Evolutionary conservation across 192 early-diverging fungal species (phyloP), one percentile per base, ranked within the genome.

Genomic region (Chytriomyces confervae): DNA sequence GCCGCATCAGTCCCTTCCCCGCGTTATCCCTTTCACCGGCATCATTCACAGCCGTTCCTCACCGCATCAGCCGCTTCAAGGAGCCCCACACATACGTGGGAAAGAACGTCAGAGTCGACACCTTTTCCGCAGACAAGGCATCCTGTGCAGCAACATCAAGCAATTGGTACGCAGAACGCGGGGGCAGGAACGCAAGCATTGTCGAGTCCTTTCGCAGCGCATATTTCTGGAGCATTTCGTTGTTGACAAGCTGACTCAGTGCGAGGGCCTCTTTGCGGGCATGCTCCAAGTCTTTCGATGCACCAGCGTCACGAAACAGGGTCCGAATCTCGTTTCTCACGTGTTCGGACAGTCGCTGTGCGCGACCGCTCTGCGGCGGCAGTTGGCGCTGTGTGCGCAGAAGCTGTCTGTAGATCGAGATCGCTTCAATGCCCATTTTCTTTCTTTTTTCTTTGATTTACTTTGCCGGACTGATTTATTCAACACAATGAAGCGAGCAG

Each of bases 401-500:
- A 76, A 67, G 72, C 53, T 72, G 77, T 82, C 81, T 86, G 88
- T 88, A 82, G 86, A 87, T 36, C 29, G 29, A 89, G 83, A 90
- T 82, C 79, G 64, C 29, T 36, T 36, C 29, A 2, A 36, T 36
- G 29, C 29, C 29, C 29, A 36, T 36, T 36, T 36, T 36, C 29
- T 36, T 36, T 2, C 29, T 36, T 36, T 2, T 36, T 36, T 36
- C 29, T 36, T 36, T 36, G n/a, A n/a, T n/a, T 36, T 36, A 2
- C 0, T 36, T 36, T 36, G 0, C 0, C 29, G 29, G 29, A 36
- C 29, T 36, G 29, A 36, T 36, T 36, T 36, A 2, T n/a, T n/a
- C n/a, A n/a, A n/a, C n/a, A n/a, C n/a, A n/a, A 36, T 36, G 29
- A 36, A 36, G 29, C 2, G 29, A 36, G 29, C 36, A 11, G 10